A percentile compares a stretch with the other conserved stretches of the same genome.
Conservation (phyloP, 2,329 filamentous ascomycete genomes). For the Xylariaceae sp. region DNA sequence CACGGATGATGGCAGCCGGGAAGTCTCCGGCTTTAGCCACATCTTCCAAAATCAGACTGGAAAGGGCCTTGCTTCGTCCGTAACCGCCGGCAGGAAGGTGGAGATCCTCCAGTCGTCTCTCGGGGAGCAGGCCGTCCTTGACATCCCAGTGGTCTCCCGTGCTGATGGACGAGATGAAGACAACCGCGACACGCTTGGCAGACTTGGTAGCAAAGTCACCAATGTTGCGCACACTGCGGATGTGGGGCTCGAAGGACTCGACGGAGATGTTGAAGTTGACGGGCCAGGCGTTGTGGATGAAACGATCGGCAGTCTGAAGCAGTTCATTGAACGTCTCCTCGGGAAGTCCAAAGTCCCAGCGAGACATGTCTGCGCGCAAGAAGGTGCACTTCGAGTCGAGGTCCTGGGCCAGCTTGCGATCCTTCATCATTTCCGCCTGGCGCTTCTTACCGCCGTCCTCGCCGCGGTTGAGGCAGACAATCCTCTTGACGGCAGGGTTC, state of each 20-base stretch:
- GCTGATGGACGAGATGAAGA: constrained; percentile 42
- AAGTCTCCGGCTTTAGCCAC: constrained; percentile 34
- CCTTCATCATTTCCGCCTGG: constrained; percentile 35
- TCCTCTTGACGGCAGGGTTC: constrained; percentile 34
- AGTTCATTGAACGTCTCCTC: constrained; percentile 34
- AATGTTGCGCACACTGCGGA: constrained; percentile 46
- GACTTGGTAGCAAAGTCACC: constrained; percentile 38
- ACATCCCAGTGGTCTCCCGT: constrained; percentile 35
- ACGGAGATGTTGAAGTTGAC: constrained; percentile 50
- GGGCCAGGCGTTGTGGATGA: constrained; percentile 52
- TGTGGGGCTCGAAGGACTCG: constrained; percentile 45
- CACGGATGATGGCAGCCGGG: constrained; percentile 38
- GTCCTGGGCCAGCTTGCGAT: constrained; percentile 36
- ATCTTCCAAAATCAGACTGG: constrained; percentile 40
- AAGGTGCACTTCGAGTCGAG: constrained; percentile 41
- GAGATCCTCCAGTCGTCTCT: constrained; percentile 35
- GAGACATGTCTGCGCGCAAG: constrained; percentile 43
- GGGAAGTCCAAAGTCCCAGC: constrained; percentile 43
- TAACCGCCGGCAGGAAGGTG: constrained; percentile 35
- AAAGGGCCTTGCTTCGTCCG: constrained; percentile 40
- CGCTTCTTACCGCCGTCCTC: constrained; percentile 36
- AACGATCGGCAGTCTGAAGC: constrained; percentile 37
- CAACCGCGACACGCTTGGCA: constrained; percentile 34
- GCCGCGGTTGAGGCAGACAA: constrained; percentile 47
- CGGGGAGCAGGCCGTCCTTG: constrained; percentile 32